phyloP scores from a whole-genome alignment of 2,329 filamentous ascomycete genomes.

The Trichoderma sp. region DNA sequence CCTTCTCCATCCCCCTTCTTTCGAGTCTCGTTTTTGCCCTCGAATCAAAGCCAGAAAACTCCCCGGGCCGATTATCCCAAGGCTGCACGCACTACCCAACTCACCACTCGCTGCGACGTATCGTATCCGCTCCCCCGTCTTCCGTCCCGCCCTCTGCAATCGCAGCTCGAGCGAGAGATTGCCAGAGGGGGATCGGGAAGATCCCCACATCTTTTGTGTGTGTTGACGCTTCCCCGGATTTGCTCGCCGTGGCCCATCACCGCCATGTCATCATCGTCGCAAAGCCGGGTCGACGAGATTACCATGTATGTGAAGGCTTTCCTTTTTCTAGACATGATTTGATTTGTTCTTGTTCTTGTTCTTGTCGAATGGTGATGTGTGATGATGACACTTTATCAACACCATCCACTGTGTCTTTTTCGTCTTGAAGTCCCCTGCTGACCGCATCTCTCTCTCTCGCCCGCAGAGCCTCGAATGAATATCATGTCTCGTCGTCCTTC shows the following conservation, averaged over 20 bases:
- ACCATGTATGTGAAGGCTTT: constrained; percentile 25
- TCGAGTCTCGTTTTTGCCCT: background rate
- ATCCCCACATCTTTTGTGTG: constrained; percentile 19
- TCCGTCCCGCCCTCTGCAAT: constrained; percentile 8
- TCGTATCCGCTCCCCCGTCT: constrained; percentile 14
- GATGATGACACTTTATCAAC: background rate
- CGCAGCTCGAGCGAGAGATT: constrained; percentile 13
- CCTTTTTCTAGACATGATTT: background rate
- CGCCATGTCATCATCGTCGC: constrained; percentile 25
- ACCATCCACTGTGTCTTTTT: background rate
- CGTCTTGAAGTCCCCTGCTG: background rate
- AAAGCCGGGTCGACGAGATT: constrained; percentile 28
- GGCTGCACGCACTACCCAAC: background rate
- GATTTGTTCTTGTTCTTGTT: background rate
- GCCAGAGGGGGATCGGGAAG: constrained; percentile 16
- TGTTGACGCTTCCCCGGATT: constrained; percentile 21
- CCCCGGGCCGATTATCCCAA: background rate
- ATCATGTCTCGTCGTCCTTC: constrained; percentile 31
- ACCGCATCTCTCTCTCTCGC: background rate
- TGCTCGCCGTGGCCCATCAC: constrained; percentile 6
- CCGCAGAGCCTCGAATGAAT: constrained; percentile 27
- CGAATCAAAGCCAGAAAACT: background rate
- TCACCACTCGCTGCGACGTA: background rate
- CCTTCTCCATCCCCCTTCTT: background rate
- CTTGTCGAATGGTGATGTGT: background rate